Evolutionary conservation across 2,329 filamentous ascomycete species (phyloP), one percentile per base, ranked within the genome.

Genomic region (Dactylella cylindrospora): DNA sequence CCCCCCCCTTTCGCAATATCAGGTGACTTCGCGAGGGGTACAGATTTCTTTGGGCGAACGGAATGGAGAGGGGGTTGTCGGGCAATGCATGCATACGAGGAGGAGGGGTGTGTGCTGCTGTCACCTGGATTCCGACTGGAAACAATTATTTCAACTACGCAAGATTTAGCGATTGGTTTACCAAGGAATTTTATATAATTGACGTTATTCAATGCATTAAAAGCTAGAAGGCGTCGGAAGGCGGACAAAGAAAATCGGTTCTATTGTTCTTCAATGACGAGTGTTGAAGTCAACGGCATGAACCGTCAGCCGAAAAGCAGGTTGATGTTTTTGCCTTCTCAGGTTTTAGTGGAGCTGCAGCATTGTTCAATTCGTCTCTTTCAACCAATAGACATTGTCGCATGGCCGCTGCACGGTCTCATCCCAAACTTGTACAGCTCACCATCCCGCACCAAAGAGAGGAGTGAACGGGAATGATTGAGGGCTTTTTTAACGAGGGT

Each of bases 391-490:
- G 39, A 5, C 8, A 22, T 19, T 12, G 29, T 44, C 52, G 44
- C 22, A 57, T 29, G 38, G 36, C 22, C 25, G 44, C 31, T 26
- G 43, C 22, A 43, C n/a, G 52, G 49, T 40, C 23, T 32, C 36
- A 57, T 20, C 38, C 50, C 52, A 57, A 57, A 57, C 52, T 38
- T 50, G 52, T 38, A 29, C 44, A 57, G 52, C 52, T 49, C 36
- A 49, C 22, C 35, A 29, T 40, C 25, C 29, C 13, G 8, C 13
- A 22, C 7, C 22, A 29, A 44, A 12, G 38, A 20, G 13, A 36
- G 38, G 29, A n/a, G 44, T 23, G 19, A 23, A 23, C 19, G 35
- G 17, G 7, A 55, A 47, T 55, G 51, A 43, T 36, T 10, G 17
- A 28, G n/a, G 12, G n/a, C 12, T 35, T 35, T 35, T 35, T 12